phyloP scores from a whole-genome alignment of 2,329 filamentous ascomycete species.

The Penicillium verrucosum region DNA sequence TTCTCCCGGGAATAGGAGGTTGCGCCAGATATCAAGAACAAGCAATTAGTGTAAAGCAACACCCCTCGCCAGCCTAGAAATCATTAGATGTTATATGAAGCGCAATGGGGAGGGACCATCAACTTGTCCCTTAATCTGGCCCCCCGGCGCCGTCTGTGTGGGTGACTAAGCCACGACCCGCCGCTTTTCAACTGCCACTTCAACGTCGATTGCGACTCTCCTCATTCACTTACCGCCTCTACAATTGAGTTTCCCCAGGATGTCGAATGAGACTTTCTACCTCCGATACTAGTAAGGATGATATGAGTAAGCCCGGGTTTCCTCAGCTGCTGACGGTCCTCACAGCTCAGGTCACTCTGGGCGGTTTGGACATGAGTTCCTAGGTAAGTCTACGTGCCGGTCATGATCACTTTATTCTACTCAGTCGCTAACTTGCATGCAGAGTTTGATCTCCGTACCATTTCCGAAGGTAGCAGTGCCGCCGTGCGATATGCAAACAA shows the following conservation, averaged over 20 bases:
- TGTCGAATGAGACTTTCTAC: constrained; percentile 83
- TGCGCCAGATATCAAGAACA: constrained; percentile 23
- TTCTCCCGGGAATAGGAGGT: constrained; percentile 25
- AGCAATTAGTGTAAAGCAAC: constrained; percentile 30
- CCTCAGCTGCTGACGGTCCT: constrained; percentile 41
- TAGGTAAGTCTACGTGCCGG: constrained; percentile 60
- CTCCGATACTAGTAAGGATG: constrained; percentile 86
- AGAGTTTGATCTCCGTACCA: constrained; percentile 96
- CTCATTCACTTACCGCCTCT: neutral
- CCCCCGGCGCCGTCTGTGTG: constrained; percentile 39
- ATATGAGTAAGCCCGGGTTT: constrained; percentile 31
- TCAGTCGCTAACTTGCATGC: constrained; percentile 17
- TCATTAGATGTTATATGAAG: constrained; percentile 35
- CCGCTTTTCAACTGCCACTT: constrained; percentile 21
- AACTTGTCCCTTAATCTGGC: constrained; percentile 43
- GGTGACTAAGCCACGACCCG: constrained; percentile 42
- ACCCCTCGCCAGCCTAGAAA: constrained; percentile 37
- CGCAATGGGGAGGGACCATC: constrained; percentile 34
- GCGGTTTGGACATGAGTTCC: constrained; percentile 95
- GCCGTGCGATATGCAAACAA: constrained; percentile 98
- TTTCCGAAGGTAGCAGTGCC: constrained; percentile 89
- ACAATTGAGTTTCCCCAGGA: constrained; percentile 36
- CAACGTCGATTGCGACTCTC: constrained; percentile 3
- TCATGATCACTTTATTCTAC: constrained; percentile 13
- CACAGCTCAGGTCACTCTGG: constrained; percentile 92